Percentiles rank a stretch among this genome's conserved stretches.
Evolutionary conservation across 2,329 filamentous ascomycete genomes (phyloP).

Genomic region (Aureobasidium zeae): DNA sequence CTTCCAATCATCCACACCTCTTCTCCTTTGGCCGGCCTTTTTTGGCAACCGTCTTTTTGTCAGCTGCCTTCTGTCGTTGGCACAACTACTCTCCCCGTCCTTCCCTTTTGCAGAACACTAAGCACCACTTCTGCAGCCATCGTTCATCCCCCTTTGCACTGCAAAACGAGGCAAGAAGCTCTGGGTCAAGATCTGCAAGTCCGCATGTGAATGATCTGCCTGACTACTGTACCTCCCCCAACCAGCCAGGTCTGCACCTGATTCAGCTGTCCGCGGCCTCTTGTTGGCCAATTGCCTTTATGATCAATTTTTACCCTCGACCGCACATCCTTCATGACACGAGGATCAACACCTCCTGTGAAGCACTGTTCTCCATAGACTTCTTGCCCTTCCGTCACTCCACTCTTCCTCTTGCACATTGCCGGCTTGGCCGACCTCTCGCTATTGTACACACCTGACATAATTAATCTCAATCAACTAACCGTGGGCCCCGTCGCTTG

Average conservation of each 20-base stretch:
- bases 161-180: not conserved
- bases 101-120: no score
- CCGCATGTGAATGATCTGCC: constrained; percentile 1
- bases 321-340: not conserved
- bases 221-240: not conserved
- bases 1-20: constrained; percentile 2
- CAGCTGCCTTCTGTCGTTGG: constrained; percentile 2
- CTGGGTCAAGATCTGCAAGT: constrained; percentile 2
- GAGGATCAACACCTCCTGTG: no score
- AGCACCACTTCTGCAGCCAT: no score
- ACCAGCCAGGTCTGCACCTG: constrained; percentile 4
- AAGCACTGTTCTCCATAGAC: not conserved
- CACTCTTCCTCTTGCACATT: constrained; percentile 2
- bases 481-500: not conserved
- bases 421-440: constrained; percentile 12
- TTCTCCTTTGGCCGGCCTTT: not conserved
- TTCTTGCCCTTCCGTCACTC: constrained; percentile 9
- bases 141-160: not conserved
- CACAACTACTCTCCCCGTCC: no score
- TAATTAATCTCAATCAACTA: constrained; percentile 10
- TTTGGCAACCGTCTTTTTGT: not conserved
- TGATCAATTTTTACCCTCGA: not conserved
- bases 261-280: constrained; percentile 10
- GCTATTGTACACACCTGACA: constrained; percentile 9
- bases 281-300: not conserved